Percentiles rank a stretch among this genome's conserved stretches.
These are phyloP conservation scores for Penstemon barbatus DNA, from an alignment of 257 asterid species.

Conservation along the genomic window DNA sequence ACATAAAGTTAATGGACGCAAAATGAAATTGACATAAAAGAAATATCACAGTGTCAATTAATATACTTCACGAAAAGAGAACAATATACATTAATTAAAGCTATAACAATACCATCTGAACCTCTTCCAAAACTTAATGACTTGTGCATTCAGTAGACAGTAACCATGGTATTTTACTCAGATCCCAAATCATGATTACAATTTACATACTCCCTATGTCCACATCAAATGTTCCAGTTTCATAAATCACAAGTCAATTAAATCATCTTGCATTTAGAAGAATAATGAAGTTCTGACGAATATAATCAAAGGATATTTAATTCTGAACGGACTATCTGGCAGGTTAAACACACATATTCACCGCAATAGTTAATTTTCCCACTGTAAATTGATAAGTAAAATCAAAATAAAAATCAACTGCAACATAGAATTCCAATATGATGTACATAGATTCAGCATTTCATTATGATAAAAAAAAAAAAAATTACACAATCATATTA, in stretches of 20 bases:
- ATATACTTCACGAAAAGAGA: not conserved
- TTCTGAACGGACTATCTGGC: not conserved
- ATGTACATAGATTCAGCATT: conserved; percentile 4
- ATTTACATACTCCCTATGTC: not conserved
- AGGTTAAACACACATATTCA: not conserved
- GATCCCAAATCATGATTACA: not conserved
- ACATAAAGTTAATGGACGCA: conserved; percentile 35
- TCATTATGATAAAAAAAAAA: not conserved
- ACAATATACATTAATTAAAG: not conserved
- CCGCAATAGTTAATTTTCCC: not conserved
- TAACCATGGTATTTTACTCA: not conserved
- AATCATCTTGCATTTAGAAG: not conserved
- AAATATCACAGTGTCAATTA: not conserved
- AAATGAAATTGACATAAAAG: conserved; percentile 7
- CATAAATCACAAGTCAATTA: too few species aligned
- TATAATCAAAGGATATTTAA: not conserved
- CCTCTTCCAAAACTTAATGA: not conserved
- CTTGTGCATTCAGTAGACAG: not conserved
- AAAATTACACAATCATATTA: not conserved
- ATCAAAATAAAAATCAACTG: not conserved
- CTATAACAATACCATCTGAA: not conserved
- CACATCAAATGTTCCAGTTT: not conserved
- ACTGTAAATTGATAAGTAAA: not conserved
- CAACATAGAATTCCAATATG: not conserved
- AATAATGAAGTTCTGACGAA: not conserved